Base-by-base conservation (phyloP, 106 monocot species). In the Xerophyta viscosa region DNA sequence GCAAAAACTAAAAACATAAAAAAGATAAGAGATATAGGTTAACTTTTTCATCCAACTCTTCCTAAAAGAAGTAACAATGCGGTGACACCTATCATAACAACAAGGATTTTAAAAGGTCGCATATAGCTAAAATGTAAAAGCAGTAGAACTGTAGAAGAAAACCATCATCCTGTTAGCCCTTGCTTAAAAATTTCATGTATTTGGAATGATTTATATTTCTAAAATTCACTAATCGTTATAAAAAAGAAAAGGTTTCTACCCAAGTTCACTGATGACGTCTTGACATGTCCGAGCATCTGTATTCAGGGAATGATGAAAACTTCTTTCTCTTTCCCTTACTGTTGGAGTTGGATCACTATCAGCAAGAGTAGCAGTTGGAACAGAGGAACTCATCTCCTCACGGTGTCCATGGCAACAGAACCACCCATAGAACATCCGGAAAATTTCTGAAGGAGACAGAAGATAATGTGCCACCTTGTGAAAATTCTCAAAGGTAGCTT, bases 251-350 rank as follows among this genome's bases (percentile, higher is more conserved):
- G 62, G 17, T 52, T 20, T 73, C 33, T 83, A 98, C 96, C 96
- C 96, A 71, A 86, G 84, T 37, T 90, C 96, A 56, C 61, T 79
- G 57, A 98, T 98, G 51, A 98, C 96, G 82, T 98, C 96, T 61
- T 80, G 66, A 66, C 96, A 89, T 31, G 96, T 98, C 22, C 96
- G 69, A 21, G 79, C 76, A 78, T 98, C 96, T n/a, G 77, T 98
- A 52, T 98, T 89, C 39, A 98, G 50, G 63, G 85, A 86, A 31
- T 82, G 72, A 37, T 70, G 82, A 63, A 77, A 79, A 30, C 58
- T 67, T 53, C 56, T 61, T n/a, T 69, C 72, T 48, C 62, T 72
- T 66, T 77, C 72, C 51, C 62, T 72, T 66, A 74, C 76, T 20
- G 76, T 75, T 53, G 81, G 74, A 37, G 76, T 61, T 36, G 96